Percentiles rank a stretch among this genome's conserved stretches.
These are phyloP conservation scores for Phyllosticta citrichinensis DNA, from an alignment of 2,329 filamentous ascomycete genomes.

Conservation along the genomic window DNA sequence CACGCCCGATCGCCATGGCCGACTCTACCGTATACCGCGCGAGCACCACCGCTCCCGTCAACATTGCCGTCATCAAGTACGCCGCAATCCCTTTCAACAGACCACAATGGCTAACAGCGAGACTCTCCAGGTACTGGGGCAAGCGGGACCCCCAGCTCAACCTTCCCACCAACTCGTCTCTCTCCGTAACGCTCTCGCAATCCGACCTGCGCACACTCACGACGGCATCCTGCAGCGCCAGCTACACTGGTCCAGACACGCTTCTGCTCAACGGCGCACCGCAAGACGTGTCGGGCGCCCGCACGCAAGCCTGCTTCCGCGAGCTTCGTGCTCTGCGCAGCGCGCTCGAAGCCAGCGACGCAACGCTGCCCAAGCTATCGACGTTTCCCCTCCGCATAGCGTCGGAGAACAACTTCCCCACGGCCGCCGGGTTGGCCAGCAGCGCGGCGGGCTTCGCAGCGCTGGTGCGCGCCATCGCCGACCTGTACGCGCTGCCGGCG, in stretches of 20 bases:
- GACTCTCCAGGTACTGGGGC: slow-evolving; percentile 71
- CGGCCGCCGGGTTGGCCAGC: slow-evolving; percentile 73
- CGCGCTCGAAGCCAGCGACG: slow-evolving; percentile 60
- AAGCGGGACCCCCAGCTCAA: slow-evolving; percentile 92
- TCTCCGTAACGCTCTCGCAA: slow-evolving; percentile 94
- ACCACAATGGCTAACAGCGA: slow-evolving; percentile 8
- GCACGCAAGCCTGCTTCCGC: slow-evolving; percentile 90
- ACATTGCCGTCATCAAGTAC: slow-evolving; percentile 96
- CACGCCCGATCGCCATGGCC: slow-evolving; percentile 24
- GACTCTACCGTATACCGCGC: slow-evolving; percentile 63
- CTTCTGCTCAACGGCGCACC: slow-evolving; percentile 74
- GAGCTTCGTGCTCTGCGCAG: slow-evolving; percentile 71
- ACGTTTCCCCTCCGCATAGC: slow-evolving; percentile 71
- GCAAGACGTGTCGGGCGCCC: slow-evolving; percentile 77
- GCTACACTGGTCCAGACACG: slow-evolving; percentile 56
- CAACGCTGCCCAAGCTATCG: slow-evolving; percentile 73
- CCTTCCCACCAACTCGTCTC: slow-evolving; percentile 93
- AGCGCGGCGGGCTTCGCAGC: slow-evolving; percentile 58
- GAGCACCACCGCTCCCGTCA: slow-evolving; percentile 93
- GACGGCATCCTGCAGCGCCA: slow-evolving; percentile 77
- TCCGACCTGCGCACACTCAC: slow-evolving; percentile 89
- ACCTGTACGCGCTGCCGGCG: slow-evolving; percentile 79
- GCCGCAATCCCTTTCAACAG: slow-evolving; percentile 16
- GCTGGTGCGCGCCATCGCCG: slow-evolving; percentile 72
- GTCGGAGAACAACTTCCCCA: slow-evolving; percentile 98